Evolutionary conservation across 805 yeast genomes (phyloP), one percentile per base, ranked within the genome.

Genomic region (Wickerhamiella lipophila): DNA sequence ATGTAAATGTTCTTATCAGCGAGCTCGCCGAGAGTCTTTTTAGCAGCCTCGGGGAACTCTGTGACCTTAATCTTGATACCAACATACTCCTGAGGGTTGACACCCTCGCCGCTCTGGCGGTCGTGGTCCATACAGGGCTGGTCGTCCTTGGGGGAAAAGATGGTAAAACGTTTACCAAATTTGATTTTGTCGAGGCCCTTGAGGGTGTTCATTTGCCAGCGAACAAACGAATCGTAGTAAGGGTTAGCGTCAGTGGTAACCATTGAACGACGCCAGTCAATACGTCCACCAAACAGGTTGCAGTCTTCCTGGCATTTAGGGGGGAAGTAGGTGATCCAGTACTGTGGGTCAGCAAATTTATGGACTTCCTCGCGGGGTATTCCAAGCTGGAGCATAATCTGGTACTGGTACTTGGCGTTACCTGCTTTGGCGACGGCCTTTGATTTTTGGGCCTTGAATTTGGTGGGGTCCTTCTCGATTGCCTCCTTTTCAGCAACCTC

Each of bases 71-170:
- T 89, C 75, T 92, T 92, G 64, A 92, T 78, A 58, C 88, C 96
- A 29, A 85, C 79, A 68, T 92, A 92, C 68, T 92, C 98, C 70
- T 92, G 97, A 38, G 98, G 96, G 57, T 81, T 76, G 40, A 92
- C 92, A 67, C 94, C 97, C 71, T 92, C 98, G 64, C 98, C 98
- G 45, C 89, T 77, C 67, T 77, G 83, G 74, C 98, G 81, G 69
- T 92, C 98, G 68, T 92, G 98, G 68, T 92, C 98, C 89, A 92
- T 88, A 74, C 98, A 92, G 35, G 98, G 94, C 73, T 92, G 98
- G 56, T 96, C 96, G 68, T 92, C 98, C 70, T 84, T 89, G 64
- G 87, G 95, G 38, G 97, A 88, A 70, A 85, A 92, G 61, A 92
- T 85, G 57, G 98, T 92, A 73, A 87, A 85, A 71, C 98, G 81